phyloP scores from a whole-genome alignment of 1,139 yeast species.

The Debaryomycetaceae sp. region DNA sequence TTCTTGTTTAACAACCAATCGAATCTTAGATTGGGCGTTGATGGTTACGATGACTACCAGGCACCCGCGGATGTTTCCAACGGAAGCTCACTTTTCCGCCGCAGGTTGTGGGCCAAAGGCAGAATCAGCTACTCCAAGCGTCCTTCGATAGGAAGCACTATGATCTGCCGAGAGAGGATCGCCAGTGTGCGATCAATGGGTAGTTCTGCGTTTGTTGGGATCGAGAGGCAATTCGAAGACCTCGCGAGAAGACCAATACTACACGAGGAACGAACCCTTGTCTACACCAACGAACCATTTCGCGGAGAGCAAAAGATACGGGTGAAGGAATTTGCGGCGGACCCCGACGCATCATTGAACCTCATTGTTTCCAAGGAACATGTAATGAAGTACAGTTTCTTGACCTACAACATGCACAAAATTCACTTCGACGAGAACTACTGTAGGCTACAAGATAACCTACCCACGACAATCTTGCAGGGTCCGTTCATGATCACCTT shows the following conservation, averaged over 20 bases:
- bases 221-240: conserved; percentile 33
- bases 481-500: conserved; percentile 77
- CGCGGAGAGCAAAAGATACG: conserved; percentile 2
- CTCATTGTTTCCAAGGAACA: conserved; percentile 3
- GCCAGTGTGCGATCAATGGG: conserved; percentile 30
- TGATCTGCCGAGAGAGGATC: conserved; percentile 46
- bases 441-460: conserved; percentile 50
- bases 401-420: conserved; percentile 77
- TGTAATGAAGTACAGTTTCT: conserved; percentile 54
- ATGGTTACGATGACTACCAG: conserved; percentile 83
- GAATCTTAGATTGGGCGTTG: conserved; percentile 52
- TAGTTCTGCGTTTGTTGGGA: conserved; percentile 40
- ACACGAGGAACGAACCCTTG: conserved; percentile 29
- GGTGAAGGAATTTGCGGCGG: neutral
- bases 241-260: conserved; percentile 9
- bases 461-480: conserved; percentile 64
- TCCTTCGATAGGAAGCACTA: conserved; percentile 27
- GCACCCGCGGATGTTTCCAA: conserved; percentile 45
- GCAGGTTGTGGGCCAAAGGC: conserved; percentile 87
- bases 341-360: neutral
- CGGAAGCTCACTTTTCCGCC: conserved; percentile 32
- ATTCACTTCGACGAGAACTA: conserved; percentile 70
- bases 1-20: conserved; percentile 56
- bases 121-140: conserved; percentile 37
- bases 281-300: conserved; percentile 32